Evolutionary conservation across 345 rosid species (phyloP), one percentile per base, ranked within the genome.

Genomic region (Eutrema heterophyllum): DNA sequence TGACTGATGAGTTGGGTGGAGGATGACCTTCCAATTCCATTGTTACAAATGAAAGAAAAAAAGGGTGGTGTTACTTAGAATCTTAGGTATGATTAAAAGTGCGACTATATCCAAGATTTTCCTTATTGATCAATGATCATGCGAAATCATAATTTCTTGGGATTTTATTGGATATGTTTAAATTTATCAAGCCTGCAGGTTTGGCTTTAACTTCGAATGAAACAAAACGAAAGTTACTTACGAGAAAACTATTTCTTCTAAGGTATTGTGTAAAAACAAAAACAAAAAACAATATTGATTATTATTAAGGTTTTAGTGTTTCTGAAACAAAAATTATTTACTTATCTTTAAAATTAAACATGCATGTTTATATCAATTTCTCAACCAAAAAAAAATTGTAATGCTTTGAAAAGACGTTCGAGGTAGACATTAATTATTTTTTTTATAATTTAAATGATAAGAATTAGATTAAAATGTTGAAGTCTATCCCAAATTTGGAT

Each of bases 111-210:
- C 26, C 46, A 44, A 52, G 36, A 41, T 14, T 62, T 52, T 41
- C 54, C 15, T 48, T 55, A 32, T 21, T 44, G 27, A 24, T 71
- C 46, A 32, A 41, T 29, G 48, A 54, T 54, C 57, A 64, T 15
- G 64, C 33, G n/a, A 21, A 21, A 24, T 30, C 10, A 2, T 52
- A 0, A 62, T 41, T 52, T 64, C 11, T 54, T 54, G 14, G 39
- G 59, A 64, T 41, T 43, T 39, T 16, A 50, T 30, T 9, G 15
- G 39, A 62, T 14, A 29, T 40, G 35, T 61, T 2, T 18, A 7
- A 0, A n/a, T 39, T 26, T 52, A 43, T 72, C 32, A 64, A 64
- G 57, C 65, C 49, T 55, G 77, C 64, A 43, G 27, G 27, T 35
- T 62, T 41, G 32, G 35, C 16, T 43, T 64, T 12, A 5, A 38